A percentile compares a stretch with the other conserved stretches of the same genome.
These are phyloP conservation scores for Globisporangium canariense DNA, from an alignment of 352 stramenopile genomes.

Conservation along the genomic window DNA sequence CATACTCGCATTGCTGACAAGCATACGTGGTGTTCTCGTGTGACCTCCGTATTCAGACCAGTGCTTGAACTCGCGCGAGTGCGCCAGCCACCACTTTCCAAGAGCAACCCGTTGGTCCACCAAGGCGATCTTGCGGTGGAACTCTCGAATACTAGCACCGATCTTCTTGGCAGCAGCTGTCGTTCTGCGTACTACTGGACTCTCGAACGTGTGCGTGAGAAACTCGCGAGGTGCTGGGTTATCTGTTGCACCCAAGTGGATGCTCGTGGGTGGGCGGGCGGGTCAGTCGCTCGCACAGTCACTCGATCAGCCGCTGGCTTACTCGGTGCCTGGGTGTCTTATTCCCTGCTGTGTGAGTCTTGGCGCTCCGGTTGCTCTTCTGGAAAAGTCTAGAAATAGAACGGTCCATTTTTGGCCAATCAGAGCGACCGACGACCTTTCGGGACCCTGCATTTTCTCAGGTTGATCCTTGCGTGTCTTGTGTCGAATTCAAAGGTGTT, in stretches of 20 bases:
- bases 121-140: neutral
- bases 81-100: neutral
- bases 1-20: too few relatives aligned
- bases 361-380: neutral
- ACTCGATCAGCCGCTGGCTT: neutral
- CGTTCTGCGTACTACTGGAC: too few relatives aligned
- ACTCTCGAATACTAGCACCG: neutral
- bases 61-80: neutral
- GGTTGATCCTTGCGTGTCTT: neutral
- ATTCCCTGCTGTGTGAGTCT: neutral
- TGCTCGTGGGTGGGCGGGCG: neutral
- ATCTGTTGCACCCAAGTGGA: neutral
- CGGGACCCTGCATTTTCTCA: neutral
- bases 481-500: neutral
- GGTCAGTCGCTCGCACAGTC: neutral
- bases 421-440: neutral
- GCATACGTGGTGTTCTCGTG: too few relatives aligned
- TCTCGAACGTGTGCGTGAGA: neutral
- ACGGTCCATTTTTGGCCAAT: neutral
- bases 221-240: neutral
- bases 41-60: too few relatives aligned
- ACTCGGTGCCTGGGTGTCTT: neutral
- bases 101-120: neutral
- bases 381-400: constrained; percentile 9
- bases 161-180: neutral